Evolutionary conservation across 140 eudicot genomes (phyloP), one percentile per base, ranked within the genome.

Genomic region (Senecio squalidus): DNA sequence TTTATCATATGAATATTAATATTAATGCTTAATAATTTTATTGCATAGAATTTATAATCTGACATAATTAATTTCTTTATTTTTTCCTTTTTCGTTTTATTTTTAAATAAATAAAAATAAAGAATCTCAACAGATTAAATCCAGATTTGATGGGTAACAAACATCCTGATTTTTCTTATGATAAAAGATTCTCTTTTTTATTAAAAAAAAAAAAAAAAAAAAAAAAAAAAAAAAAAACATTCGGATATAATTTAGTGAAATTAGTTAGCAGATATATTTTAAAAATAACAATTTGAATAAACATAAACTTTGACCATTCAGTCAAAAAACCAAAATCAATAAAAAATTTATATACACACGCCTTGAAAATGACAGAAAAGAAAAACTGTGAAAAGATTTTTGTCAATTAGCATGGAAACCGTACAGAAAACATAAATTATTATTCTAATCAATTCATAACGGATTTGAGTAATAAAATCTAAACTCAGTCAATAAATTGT

Each of bases 391-490:
- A 11, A 51, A 52, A 13, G 30, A 36, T 9, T 5, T 63, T 71
- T 71, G 76, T 62, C 76, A 60, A 71, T 62, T 71, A 63, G 76
- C 66, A n/a, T 24, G 70, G 9, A 61, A 46, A 63, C 76, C 76
- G 76, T 70, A 71, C 76, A 54, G 58, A 53, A 50, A 52, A 40
- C 16, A 16, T 4, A 62, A 62, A 53, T 53, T 26, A 71, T 27
- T 71, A 62, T 30, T 62, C 43, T 70, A 61, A 52, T 70, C 43
- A 26, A 62, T 53, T 53, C 21, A 58, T 62, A 62, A 31, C 76
- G 17, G 76, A 70, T 30, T 17, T 0, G n/a, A n/a, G n/a, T 0
- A 46, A 8, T 11, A 17, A 51, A 52, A 52, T 38, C 52, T 46
- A 49, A 26, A 49, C n/a, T 9, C 8, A 38, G 16, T n/a, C 47